A percentile compares a stretch with the other conserved stretches of the same genome.
phyloP scores from a whole-genome alignment of 495 filamentous ascomycete genomes.

The Cercophora scortea region DNA sequence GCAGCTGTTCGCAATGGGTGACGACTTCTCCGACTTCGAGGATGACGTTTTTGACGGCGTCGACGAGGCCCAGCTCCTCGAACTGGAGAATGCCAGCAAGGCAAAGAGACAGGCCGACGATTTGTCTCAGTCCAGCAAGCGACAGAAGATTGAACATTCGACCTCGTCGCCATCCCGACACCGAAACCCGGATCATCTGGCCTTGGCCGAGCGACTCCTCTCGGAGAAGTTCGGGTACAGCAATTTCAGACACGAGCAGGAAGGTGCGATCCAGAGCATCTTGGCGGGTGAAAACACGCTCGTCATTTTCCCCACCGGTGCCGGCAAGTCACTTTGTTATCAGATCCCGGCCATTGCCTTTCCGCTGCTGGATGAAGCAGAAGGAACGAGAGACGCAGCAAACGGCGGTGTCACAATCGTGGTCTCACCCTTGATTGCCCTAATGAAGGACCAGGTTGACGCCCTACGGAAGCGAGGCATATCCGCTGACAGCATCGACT shows the following conservation, averaged over 20 bases:
- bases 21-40: background rate
- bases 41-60: conserved; percentile 4
- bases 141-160: background rate
- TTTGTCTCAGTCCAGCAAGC: background rate
- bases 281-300: conserved; percentile 42
- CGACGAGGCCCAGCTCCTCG: conserved; percentile 10
- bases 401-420: conserved; percentile 42
- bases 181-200: background rate
- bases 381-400: conserved; percentile 10
- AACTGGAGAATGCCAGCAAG: conserved; percentile 6
- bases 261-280: conserved; percentile 40
- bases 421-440: conserved; percentile 47
- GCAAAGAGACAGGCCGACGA: background rate
- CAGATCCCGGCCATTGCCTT: conserved; percentile 49
- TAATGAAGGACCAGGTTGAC: conserved; percentile 56
- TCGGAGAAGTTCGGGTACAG: conserved; percentile 38
- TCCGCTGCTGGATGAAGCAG: conserved; percentile 32
- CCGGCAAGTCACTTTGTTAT: conserved; percentile 51
- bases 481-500: conserved; percentile 45
- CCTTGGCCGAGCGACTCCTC: conserved; percentile 18
- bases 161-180: background rate
- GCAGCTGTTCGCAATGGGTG: too few species aligned
- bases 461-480: conserved; percentile 39
- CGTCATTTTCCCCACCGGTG: conserved; percentile 53
- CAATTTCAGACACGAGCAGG: conserved; percentile 46